phyloP scores from a whole-genome alignment of 2,329 filamentous ascomycete species.

The Colletotrichum godetiae region DNA sequence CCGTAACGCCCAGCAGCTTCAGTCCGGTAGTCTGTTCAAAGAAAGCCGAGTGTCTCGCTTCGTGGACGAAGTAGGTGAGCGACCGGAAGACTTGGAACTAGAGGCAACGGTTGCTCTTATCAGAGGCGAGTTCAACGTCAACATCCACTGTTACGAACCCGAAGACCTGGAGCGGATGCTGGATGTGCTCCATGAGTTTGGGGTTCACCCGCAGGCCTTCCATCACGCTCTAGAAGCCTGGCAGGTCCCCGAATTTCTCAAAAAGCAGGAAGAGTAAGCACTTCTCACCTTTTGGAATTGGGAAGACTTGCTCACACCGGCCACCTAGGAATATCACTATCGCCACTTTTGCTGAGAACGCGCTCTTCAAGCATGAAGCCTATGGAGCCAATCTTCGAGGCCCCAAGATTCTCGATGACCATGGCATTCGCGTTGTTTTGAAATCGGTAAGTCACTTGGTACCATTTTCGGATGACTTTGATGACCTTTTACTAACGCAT shows the following conservation, averaged over 20 bases:
- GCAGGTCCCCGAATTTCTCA: constrained; percentile 52
- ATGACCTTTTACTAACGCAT: background rate
- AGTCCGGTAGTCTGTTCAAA: background rate
- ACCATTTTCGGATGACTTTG: background rate
- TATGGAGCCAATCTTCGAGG: constrained; percentile 53
- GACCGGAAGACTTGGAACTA: constrained; percentile 50
- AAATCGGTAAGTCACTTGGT: constrained; percentile 45
- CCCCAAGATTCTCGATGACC: constrained; percentile 50
- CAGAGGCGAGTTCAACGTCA: constrained; percentile 52
- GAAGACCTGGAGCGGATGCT: constrained; percentile 57
- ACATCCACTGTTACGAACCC: constrained; percentile 57
- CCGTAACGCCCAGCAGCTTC: background rate
- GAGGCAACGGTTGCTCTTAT: constrained; percentile 53
- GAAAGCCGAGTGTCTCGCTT: background rate
- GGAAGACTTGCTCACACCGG: background rate
- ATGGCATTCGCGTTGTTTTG: constrained; percentile 53
- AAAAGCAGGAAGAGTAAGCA: constrained; percentile 42
- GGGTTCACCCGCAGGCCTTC: constrained; percentile 51
- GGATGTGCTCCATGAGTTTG: constrained; percentile 53
- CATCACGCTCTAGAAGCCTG: constrained; percentile 54
- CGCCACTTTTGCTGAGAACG: constrained; percentile 54
- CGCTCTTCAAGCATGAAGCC: constrained; percentile 54
- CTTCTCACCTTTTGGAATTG: too few relatives aligned
- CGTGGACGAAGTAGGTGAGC: constrained; percentile 12
- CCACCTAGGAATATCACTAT: constrained; percentile 48